These are phyloP conservation scores for Nidularia sp. DNA, from an alignment of 768 basidiomycete species.

Conservation along the genomic window DNA sequence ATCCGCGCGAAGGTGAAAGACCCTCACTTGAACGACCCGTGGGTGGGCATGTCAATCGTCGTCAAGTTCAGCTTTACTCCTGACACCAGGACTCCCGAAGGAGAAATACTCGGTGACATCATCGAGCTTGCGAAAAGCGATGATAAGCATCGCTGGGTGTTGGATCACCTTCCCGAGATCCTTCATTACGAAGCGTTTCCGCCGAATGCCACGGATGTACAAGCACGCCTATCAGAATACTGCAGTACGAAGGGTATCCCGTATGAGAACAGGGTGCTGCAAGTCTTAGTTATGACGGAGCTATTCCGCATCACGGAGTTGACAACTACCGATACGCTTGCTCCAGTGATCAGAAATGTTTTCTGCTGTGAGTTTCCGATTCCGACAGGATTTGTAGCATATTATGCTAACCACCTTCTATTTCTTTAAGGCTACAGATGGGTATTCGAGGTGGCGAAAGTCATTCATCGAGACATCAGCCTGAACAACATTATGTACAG, in stretches of 20 bases:
- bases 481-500: slow-evolving; percentile 15
- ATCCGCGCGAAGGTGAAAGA: slow-evolving; percentile 1
- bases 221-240: not conserved
- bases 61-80: slow-evolving; percentile 7
- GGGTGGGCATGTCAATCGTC: not conserved
- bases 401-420: no score
- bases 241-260: no score
- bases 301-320: slow-evolving; percentile 1
- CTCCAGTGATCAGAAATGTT: no score
- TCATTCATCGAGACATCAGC: slow-evolving; percentile 19
- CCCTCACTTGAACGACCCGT: not conserved
- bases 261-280: not conserved
- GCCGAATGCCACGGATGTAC: not conserved
- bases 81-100: not conserved
- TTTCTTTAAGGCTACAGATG: slow-evolving; percentile 3
- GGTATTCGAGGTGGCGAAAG: slow-evolving; percentile 2
- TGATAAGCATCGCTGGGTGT: not conserved
- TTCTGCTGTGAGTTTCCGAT: no score
- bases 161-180: not conserved
- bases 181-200: not conserved
- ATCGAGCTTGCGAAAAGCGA: not conserved
- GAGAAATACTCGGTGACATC: not conserved
- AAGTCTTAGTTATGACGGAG: slow-evolving; percentile 1
- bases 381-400: no score
- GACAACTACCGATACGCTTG: no score